Evolutionary conservation across 2,329 filamentous ascomycete genomes (phyloP).

Genomic region (Raffaelea arxii): DNA sequence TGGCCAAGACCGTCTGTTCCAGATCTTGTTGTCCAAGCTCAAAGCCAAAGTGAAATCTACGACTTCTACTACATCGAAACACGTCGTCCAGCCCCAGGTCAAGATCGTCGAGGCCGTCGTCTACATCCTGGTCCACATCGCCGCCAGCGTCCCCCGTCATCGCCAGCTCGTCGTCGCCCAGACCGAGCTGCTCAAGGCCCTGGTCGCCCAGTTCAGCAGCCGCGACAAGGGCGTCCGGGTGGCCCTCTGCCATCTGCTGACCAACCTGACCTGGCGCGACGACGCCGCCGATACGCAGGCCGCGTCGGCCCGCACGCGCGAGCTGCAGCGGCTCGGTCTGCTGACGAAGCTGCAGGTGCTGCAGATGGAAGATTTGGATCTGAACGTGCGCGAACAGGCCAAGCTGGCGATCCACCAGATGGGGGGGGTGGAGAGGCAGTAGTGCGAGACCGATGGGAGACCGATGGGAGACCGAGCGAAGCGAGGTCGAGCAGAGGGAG

Average conservation of each 20-base stretch:
- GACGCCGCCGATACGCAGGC: constrained; percentile 56
- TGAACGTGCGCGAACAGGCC: constrained; percentile 76
- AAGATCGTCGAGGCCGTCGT: constrained; percentile 72
- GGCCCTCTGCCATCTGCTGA: constrained; percentile 72
- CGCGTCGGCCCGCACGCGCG: constrained; percentile 55
- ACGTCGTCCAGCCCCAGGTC: constrained; percentile 45
- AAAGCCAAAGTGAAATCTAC: constrained; percentile 37
- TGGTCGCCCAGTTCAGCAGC: constrained; percentile 66
- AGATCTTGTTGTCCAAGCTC: constrained; percentile 71
- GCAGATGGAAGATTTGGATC: constrained; percentile 56
- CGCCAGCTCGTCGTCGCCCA: constrained; percentile 70
- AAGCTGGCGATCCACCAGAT: constrained; percentile 72
- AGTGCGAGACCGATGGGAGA: too few species aligned
- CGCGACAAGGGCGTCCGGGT: constrained; percentile 64
- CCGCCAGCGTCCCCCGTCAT: constrained; percentile 70
- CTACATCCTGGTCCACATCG: constrained; percentile 79
- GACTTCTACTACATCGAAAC: constrained; percentile 7
- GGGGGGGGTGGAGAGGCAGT: not conserved
- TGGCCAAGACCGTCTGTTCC: constrained; percentile 68
- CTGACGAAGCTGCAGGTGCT: constrained; percentile 54
- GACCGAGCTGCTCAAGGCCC: constrained; percentile 60
- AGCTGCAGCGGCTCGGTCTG: constrained; percentile 64
- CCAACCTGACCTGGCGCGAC: constrained; percentile 78
- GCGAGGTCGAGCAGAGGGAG: too few species aligned
- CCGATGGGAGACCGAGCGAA: too few species aligned